These are phyloP conservation scores for Lumnitzera littorea DNA, from an alignment of 345 rosid genomes.

Conservation along the genomic window DNA sequence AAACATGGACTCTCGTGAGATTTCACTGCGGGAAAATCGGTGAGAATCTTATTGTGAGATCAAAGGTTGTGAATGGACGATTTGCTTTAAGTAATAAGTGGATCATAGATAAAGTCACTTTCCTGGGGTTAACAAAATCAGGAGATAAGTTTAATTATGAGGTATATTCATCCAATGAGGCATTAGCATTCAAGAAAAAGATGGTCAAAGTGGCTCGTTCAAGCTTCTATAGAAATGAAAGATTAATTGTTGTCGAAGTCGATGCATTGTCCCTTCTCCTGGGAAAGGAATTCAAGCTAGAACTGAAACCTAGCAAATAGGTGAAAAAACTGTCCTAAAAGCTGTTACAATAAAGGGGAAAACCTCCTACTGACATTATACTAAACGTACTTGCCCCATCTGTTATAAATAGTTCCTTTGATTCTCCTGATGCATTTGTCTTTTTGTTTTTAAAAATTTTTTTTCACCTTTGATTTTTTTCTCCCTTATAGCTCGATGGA, in stretches of 20 bases:
- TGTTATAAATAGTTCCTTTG: no score
- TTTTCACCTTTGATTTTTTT: no score
- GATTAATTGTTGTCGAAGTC: neutral
- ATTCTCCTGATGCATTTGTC: no score
- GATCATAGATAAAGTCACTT: constrained; percentile 42
- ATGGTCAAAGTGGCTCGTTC: neutral
- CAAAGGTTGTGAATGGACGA: constrained; percentile 40
- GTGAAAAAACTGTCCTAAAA: no score
- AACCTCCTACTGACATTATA: no score
- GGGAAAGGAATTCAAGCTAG: constrained; percentile 39
- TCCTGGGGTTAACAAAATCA: constrained; percentile 33
- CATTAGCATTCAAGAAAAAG: neutral
- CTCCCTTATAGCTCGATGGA: no score
- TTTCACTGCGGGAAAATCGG: constrained; percentile 26
- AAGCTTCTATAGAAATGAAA: neutral
- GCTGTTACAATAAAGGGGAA: no score
- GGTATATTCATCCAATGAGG: constrained; percentile 7
- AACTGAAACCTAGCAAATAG: constrained; percentile 10
- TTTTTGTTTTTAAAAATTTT: no score
- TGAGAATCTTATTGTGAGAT: constrained; percentile 17
- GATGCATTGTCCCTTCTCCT: constrained; percentile 18
- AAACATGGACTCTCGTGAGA: constrained; percentile 38
- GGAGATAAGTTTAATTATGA: constrained; percentile 15
- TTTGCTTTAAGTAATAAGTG: constrained; percentile 43
- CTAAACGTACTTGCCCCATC: no score